Evolutionary conservation across 257 asterid genomes (phyloP).

Genomic region (Coffea canephora): DNA sequence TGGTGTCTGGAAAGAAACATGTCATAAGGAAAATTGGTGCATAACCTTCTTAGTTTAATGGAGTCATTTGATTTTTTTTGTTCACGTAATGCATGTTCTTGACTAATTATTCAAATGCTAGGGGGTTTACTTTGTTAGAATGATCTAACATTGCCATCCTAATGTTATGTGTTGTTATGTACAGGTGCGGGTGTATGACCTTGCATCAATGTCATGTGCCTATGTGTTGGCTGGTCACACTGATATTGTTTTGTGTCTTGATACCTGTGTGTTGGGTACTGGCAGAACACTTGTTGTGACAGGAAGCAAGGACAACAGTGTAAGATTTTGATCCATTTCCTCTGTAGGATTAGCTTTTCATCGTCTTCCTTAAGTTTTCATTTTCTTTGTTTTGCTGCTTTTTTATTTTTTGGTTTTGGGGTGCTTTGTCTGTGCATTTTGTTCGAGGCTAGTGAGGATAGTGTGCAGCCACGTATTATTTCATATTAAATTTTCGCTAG

Average conservation of each 20-base stretch:
- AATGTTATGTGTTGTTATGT: constrained; percentile 11
- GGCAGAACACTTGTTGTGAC: constrained; percentile 72
- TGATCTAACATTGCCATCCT: too few species aligned
- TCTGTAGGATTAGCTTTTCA: not conserved
- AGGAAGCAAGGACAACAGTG: constrained; percentile 91
- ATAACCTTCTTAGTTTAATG: not conserved
- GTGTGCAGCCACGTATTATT: not conserved
- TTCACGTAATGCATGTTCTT: not conserved
- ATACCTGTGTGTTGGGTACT: constrained; percentile 64
- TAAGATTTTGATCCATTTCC: constrained; percentile 36
- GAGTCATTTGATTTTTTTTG: not conserved
- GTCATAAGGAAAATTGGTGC: not conserved
- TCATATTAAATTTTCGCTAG: not conserved
- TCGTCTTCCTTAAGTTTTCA: not conserved
- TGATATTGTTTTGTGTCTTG: constrained; percentile 82
- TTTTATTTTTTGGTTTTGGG: not conserved
- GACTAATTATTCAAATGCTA: not conserved
- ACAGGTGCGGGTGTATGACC: constrained; percentile 93
- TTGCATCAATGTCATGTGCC: constrained; percentile 93
- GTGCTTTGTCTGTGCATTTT: not conserved
- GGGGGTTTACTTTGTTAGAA: not conserved
- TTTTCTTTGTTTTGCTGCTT: not conserved
- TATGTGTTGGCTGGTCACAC: constrained; percentile 89
- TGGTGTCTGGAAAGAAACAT: not conserved
- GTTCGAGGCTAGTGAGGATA: not conserved